Evolutionary conservation across 805 yeast species (phyloP), one percentile per base, ranked within the genome.

Genomic region (Saturnispora dispora): DNA sequence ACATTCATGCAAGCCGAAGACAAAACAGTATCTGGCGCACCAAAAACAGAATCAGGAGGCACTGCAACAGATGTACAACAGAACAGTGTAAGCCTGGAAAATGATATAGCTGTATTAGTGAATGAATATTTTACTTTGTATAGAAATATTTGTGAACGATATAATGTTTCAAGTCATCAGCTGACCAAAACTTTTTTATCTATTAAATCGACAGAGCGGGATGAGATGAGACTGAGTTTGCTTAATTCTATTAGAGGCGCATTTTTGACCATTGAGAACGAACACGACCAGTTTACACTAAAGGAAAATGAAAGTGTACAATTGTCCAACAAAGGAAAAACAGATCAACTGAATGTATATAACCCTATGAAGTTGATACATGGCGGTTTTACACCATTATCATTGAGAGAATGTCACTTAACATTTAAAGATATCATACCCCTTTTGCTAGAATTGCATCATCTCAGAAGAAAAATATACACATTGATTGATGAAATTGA

Each of bases 311-410:
- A 45, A 50, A 18, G 41, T 18, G 33, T 17, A 51, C 39, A 30
- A 39, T 28, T 58, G 51, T n/a, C 54, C 33, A 30, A 56, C 50
- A 25, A 54, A 57, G 18, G 57, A 49, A 36, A 40, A 6, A 28
- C 45, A 35, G 41, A 36, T 4, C 41, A 33, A 18, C 22, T 25
- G 27, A 40, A 23, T 17, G 25, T 27, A 17, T 20, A 28, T 27
- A 47, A 62, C 52, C 65, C 66, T 13, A 46, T 62, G 13, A 58
- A 49, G 32, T 48, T 58, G 43, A 57, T 65, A 23, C 56, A 58
- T 18, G 68, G 68, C 17, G 69, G 69, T 3, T 55, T 64, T 33
- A 58, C 56, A 8, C 57, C 66, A 2, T 17, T 51, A 36, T 27
- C 59, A 1, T 37, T 65, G 8, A 55, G 57, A 32, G 36, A 54